Evolutionary conservation across 345 rosid species (phyloP).

Genomic region (Crucihimalaya himalaica): DNA sequence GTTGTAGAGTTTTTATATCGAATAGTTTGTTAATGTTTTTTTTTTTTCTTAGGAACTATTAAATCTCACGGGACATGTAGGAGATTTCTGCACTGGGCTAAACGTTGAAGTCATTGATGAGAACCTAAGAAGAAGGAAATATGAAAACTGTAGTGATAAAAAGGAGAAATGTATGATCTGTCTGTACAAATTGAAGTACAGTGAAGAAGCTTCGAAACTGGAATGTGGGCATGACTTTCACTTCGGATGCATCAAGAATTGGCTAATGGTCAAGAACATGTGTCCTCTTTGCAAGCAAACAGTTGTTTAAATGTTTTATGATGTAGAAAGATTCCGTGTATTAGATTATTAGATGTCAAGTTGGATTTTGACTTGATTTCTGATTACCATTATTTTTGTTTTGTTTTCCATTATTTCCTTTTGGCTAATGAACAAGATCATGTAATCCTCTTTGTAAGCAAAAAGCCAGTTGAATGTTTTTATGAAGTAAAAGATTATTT

Average conservation of each 20-base stretch:
- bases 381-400: neutral
- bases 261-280: slow-evolving; percentile 20
- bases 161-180: slow-evolving; percentile 12
- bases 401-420: neutral
- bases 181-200: neutral
- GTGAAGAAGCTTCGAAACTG: slow-evolving; percentile 21
- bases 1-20: neutral
- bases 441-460: neutral
- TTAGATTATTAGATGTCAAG: neutral
- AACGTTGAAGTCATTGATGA: neutral
- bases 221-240: slow-evolving; percentile 33
- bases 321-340: neutral
- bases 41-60: neutral
- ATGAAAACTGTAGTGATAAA: neutral
- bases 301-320: slow-evolving; percentile 6
- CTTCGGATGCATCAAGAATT: slow-evolving; percentile 26
- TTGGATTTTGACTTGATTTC: neutral
- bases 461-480: neutral
- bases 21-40: neutral
- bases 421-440: neutral
- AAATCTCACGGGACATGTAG: neutral
- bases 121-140: neutral
- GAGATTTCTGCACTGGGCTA: neutral
- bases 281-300: slow-evolving; percentile 34
- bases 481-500: too few relatives aligned